Conservation (phyloP, 805 yeast species). For the Wickerhamomyces subpelliculosus region DNA sequence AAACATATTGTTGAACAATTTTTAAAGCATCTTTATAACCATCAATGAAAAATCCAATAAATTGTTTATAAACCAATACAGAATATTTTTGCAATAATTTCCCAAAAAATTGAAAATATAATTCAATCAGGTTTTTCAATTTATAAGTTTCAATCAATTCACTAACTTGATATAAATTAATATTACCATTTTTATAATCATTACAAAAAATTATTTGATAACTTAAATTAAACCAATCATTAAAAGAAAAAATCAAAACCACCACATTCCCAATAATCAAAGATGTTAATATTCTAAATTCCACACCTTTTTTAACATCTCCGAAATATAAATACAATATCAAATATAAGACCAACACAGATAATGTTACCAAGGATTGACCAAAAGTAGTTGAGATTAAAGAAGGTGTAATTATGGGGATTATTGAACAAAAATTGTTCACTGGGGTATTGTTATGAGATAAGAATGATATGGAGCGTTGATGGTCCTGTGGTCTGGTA, state of each 20-base stretch:
- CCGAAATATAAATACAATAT: conserved; percentile 4
- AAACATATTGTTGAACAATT: neutral
- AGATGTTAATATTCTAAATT: conserved; percentile 16
- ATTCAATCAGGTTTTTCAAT: conserved; percentile 5
- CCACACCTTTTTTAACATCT: conserved; percentile 10
- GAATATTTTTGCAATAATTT: conserved; percentile 2
- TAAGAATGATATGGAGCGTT: conserved; percentile 5
- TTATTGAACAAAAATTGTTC: conserved; percentile 12
- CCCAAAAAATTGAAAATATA: neutral
- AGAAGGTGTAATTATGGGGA: conserved; percentile 19
- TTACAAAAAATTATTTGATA: conserved; percentile 20
- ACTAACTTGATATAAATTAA: conserved; percentile 19
- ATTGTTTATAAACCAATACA: conserved; percentile 13
- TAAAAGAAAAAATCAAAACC: conserved; percentile 10
- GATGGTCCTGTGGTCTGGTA: neutral
- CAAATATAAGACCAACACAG: conserved; percentile 8
- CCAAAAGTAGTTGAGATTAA: conserved; percentile 21
- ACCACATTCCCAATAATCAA: conserved; percentile 15
- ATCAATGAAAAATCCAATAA: conserved; percentile 6
- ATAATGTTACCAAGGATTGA: conserved; percentile 10
- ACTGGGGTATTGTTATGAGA: conserved; percentile 21
- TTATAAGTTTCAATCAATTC: conserved; percentile 16
- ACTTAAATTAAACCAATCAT: conserved; percentile 19
- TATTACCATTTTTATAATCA: conserved; percentile 20
- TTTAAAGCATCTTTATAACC: conserved; percentile 2